These are phyloP conservation scores for Penicillium coffeae DNA, from an alignment of 495 filamentous ascomycete genomes.

Conservation along the genomic window DNA sequence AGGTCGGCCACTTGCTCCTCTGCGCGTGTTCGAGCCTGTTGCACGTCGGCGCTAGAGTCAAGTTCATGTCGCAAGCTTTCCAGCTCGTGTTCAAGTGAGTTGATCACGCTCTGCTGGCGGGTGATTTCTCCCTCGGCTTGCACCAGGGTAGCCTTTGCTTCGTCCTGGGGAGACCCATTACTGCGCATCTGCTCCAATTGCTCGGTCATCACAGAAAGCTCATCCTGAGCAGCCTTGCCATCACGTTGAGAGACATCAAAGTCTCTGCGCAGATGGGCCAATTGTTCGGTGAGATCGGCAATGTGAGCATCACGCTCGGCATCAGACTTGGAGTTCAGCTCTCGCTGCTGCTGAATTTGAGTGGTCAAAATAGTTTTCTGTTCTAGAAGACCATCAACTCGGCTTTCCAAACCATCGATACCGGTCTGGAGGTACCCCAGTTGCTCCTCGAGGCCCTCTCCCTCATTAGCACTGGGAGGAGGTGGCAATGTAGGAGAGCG, in stretches of 20 bases:
- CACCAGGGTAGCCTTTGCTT: conserved; percentile 37
- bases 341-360: conserved; percentile 89
- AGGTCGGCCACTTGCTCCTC: conserved; percentile 25
- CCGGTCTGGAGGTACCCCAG: conserved; percentile 57
- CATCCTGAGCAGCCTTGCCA: conserved; percentile 34
- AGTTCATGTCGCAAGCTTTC: conserved; percentile 36
- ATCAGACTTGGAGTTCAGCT: conserved; percentile 70
- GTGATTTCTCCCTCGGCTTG: conserved; percentile 51
- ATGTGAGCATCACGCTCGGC: conserved; percentile 53
- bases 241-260: conserved; percentile 39
- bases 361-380: conserved; percentile 80
- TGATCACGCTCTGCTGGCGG: conserved; percentile 26
- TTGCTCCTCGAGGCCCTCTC: conserved; percentile 46
- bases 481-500: conserved; percentile 43
- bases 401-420: conserved; percentile 67
- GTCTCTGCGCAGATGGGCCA: conserved; percentile 38
- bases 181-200: conserved; percentile 46
- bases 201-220: conserved; percentile 41
- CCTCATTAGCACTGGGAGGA: conserved; percentile 43
- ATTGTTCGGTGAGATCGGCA: conserved; percentile 46
- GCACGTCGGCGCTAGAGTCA: conserved; percentile 17
- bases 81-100: conserved; percentile 27
- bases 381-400: conserved; percentile 59
- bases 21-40: conserved; percentile 9
- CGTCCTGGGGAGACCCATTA: conserved; percentile 21